Conservation (phyloP, 495 filamentous ascomycete genomes). For the Cryomyces minteri region DNA sequence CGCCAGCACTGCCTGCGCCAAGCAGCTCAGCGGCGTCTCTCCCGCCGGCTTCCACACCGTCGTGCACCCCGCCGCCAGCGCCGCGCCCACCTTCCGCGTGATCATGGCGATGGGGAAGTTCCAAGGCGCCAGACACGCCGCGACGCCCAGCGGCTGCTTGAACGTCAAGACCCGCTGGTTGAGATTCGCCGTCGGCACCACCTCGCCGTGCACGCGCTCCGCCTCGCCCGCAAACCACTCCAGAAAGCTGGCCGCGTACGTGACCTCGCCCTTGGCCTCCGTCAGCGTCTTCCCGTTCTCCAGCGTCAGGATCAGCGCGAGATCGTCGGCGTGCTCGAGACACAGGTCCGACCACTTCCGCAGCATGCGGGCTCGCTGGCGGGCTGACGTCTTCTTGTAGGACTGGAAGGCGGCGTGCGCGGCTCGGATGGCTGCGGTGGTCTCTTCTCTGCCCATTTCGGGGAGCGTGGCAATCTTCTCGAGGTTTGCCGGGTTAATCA, state of each 20-base stretch:
- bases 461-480: slow-evolving; percentile 67
- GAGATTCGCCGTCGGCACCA: slow-evolving; percentile 7
- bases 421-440: slow-evolving; percentile 56
- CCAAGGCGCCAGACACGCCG: slow-evolving; percentile 17
- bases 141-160: slow-evolving; percentile 11
- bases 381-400: slow-evolving; percentile 34
- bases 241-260: slow-evolving; percentile 10
- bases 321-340: slow-evolving; percentile 8
- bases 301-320: slow-evolving; percentile 12
- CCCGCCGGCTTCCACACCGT: slow-evolving; percentile 46
- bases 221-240: slow-evolving; percentile 14
- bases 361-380: slow-evolving; percentile 5
- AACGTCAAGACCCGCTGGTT: slow-evolving; percentile 9
- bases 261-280: slow-evolving; percentile 11
- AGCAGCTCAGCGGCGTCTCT: slow-evolving; percentile 71
- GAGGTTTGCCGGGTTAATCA: slow-evolving; percentile 49
- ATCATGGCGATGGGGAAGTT: slow-evolving; percentile 27
- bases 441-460: slow-evolving; percentile 60
- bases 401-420: slow-evolving; percentile 56
- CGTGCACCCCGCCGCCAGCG: slow-evolving; percentile 21
- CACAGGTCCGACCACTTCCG: slow-evolving; percentile 8
- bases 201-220: slow-evolving; percentile 8
- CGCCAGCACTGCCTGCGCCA: slow-evolving; percentile 68
- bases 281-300: slow-evolving; percentile 14
- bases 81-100: slow-evolving; percentile 20